Percentiles rank a stretch among this genome's conserved stretches.
These are phyloP conservation scores for Apodospora peruviana DNA, from an alignment of 495 filamentous ascomycete genomes.

Conservation along the genomic window DNA sequence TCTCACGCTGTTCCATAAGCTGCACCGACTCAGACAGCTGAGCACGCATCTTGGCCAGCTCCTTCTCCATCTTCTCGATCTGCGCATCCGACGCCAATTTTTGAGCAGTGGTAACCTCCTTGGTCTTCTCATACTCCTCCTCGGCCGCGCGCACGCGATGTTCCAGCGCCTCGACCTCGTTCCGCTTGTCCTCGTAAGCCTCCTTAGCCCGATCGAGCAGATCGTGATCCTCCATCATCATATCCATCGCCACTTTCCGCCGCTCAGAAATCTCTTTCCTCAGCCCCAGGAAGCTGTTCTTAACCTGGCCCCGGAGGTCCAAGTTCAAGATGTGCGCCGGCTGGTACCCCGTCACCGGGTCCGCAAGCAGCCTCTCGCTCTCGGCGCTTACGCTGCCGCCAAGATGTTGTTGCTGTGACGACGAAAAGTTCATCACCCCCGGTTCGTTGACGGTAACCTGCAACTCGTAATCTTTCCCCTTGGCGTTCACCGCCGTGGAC, in stretches of 20 bases:
- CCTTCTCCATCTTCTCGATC: slow-evolving; percentile 98
- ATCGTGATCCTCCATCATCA: slow-evolving; percentile 85
- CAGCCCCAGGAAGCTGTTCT: slow-evolving; percentile 67
- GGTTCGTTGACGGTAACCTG: slow-evolving; percentile 60
- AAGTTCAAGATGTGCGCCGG: slow-evolving; percentile 80
- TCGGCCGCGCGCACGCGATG: slow-evolving; percentile 78
- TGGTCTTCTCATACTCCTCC: slow-evolving; percentile 89
- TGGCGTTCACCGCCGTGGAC: slow-evolving; percentile 73
- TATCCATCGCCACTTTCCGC: slow-evolving; percentile 72
- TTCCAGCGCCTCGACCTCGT: slow-evolving; percentile 87
- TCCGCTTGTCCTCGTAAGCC: slow-evolving; percentile 86
- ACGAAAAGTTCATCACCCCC: slow-evolving; percentile 65
- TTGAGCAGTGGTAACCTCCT: slow-evolving; percentile 80
- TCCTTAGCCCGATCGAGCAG: slow-evolving; percentile 88
- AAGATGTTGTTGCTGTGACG: slow-evolving; percentile 60
- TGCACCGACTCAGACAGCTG: slow-evolving; percentile 84
- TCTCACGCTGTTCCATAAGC: slow-evolving; percentile 89
- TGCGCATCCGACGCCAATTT: slow-evolving; percentile 83
- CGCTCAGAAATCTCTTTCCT: slow-evolving; percentile 86
- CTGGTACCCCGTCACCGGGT: slow-evolving; percentile 79
- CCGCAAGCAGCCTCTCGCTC: slow-evolving; percentile 65
- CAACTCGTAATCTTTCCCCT: slow-evolving; percentile 78
- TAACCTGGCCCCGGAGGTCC: slow-evolving; percentile 76
- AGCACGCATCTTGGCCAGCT: slow-evolving; percentile 84
- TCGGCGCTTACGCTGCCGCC: slow-evolving; percentile 36